Evolutionary conservation across 345 rosid genomes (phyloP), one percentile per base, ranked within the genome.

Genomic region (Rubroshorea leprosula): DNA sequence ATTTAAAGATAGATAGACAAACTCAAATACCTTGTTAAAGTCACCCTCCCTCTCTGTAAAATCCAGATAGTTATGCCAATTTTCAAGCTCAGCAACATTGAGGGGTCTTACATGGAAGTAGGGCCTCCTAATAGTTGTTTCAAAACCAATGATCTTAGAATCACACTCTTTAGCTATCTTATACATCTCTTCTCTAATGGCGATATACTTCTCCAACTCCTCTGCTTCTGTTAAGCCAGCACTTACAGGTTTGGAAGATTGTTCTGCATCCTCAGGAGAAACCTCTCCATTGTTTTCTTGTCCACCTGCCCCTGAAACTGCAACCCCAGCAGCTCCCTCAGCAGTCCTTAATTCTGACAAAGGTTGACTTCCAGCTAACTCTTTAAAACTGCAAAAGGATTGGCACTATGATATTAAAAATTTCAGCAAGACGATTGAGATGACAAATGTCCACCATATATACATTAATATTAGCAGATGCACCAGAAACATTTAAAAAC

Each of bases 21-120:
- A 68, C 68, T 73, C 72, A 64, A 67, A 61, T 94, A 90, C 97
- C 99, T 90, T 90, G 75, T 83, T 81, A 51, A 90, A 71, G 75
- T 94, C 97, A 61, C 75, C 90, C 58, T 84, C 95, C 58, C 67
- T 75, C 79, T 94, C 99, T 20, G 80, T 77, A 62, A 87, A 86
- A 61, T 86, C 86, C 73, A 90, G 76, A 72, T 82, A 94, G 65
- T 76, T 86, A 65, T 94, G 97, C 96, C 99, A 94, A 57, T 94
- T 94, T 76, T 90, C 97, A 63, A 94, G 95, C 80, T 94, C 97
- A 24, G 82, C 75, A 13, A 77, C 68, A 81, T 82, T 87, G 60
- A 94, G 87, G 61, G 97, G 96, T 70, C 86, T 81, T 69, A 87
- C 92, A 63, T 90, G 99, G 67, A 90, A 94, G 77, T 94, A 94